These are phyloP conservation scores for Ophiosphaerella korrae DNA, from an alignment of 2,329 filamentous ascomycete genomes.

Conservation along the genomic window DNA sequence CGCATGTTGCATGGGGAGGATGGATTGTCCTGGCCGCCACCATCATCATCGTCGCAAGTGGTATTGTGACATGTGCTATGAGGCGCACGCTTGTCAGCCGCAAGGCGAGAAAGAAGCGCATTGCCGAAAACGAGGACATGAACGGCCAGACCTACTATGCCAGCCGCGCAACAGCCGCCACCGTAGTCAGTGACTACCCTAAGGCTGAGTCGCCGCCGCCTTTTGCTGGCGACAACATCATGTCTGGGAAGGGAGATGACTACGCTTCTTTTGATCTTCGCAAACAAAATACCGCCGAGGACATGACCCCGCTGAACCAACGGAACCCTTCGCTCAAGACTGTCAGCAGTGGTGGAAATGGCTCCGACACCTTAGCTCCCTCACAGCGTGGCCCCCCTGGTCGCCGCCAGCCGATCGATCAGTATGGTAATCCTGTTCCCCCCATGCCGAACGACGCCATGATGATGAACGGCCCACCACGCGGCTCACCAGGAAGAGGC, in stretches of 20 bases:
- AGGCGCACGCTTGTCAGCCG: conserved; percentile 86
- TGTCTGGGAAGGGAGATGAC: conserved; percentile 56
- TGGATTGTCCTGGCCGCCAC: conserved; percentile 92
- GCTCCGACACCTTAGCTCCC: conserved; percentile 43
- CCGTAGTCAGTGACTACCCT: conserved; percentile 48
- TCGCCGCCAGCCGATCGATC: conserved; percentile 58
- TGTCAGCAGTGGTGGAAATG: conserved; percentile 53
- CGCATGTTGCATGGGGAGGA: conserved; percentile 90
- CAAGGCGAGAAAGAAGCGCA: conserved; percentile 89
- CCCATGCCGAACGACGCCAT: conserved; percentile 53
- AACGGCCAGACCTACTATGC: conserved; percentile 88
- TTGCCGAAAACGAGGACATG: conserved; percentile 95
- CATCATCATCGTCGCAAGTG: conserved; percentile 79
- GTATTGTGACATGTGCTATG: conserved; percentile 92
- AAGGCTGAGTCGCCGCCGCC: conserved; percentile 61
- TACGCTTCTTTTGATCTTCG: conserved; percentile 69
- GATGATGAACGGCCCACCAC: conserved; percentile 46
- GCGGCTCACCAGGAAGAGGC: conserved; percentile 51
- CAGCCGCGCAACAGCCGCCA: conserved; percentile 45
- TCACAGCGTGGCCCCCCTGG: conserved; percentile 46
- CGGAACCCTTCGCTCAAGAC: conserved; percentile 66
- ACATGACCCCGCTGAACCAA: conserved; percentile 72
- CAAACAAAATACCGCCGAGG: conserved; percentile 67
- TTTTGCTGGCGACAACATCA: conserved; percentile 61
- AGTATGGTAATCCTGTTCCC: conserved; percentile 66